Evolutionary conservation across 1,139 yeast species (phyloP).

Genomic region (Candida anutae): DNA sequence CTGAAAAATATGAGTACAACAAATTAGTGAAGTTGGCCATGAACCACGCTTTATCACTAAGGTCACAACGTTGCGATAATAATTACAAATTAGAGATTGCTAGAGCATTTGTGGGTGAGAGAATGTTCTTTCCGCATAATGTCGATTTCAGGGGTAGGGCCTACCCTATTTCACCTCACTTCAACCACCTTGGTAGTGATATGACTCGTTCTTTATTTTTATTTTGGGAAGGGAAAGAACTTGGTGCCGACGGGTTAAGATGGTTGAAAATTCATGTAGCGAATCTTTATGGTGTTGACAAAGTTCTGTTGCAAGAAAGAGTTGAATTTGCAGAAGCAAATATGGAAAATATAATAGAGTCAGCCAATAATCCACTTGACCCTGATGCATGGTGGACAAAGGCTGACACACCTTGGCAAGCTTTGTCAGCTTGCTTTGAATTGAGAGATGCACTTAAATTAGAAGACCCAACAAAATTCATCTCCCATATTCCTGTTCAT

Average conservation of each 20-base stretch:
- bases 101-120: constrained; percentile 83
- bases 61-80: constrained; percentile 88
- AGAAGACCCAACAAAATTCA: constrained; percentile 65
- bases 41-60: constrained; percentile 55
- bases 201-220: constrained; percentile 75
- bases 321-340: constrained; percentile 63
- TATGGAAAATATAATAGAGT: constrained; percentile 50
- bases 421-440: constrained; percentile 80
- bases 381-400: constrained; percentile 67
- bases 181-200: constrained; percentile 84
- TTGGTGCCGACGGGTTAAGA: constrained; percentile 67
- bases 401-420: constrained; percentile 97
- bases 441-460: constrained; percentile 61
- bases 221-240: constrained; percentile 81
- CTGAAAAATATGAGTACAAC: constrained; percentile 60
- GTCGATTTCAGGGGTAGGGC: constrained; percentile 95
- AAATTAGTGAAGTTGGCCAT: constrained; percentile 48
- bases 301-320: constrained; percentile 72
- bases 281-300: constrained; percentile 82
- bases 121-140: constrained; percentile 88
- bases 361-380: constrained; percentile 64
- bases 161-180: constrained; percentile 80
- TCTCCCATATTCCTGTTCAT: constrained; percentile 85
- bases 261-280: constrained; percentile 93
- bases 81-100: constrained; percentile 94